Evolutionary conservation across 1,139 yeast species (phyloP), one percentile per base, ranked within the genome.

Genomic region (Diutina scorzettiae): DNA sequence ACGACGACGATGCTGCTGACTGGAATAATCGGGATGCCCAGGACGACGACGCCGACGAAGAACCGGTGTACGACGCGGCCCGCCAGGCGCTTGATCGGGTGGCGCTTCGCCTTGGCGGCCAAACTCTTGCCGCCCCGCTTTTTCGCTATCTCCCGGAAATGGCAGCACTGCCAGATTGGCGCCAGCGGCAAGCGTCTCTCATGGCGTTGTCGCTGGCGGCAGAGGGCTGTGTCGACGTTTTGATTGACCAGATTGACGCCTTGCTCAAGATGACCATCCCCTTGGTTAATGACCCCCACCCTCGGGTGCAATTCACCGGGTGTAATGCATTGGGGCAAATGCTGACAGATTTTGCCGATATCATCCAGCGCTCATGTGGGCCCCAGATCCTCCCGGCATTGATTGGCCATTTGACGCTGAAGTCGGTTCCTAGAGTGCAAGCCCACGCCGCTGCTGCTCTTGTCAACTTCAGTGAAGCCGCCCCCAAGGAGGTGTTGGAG

Each of bases 391-490:
- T 93, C 43, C 97, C 97, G 9, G 93, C 94, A 5, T 72, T 91
- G 49, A 84, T 89, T 45, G 80, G 94, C 3, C 86, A 76, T 68
- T 71, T 89, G 46, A 79, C 82, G 3, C 68, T 65, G 48, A 69
- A 70, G 45, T 76, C 84, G 19, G 87, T 82, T 27, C 94, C 93
- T 45, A 72, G 97, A 54, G 98, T 91, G 23, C 97, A 89, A 63
- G 87, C 96, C 0, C 98, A 91, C 57, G 98, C 96, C 14, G 97
- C 98, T 32, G 98, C 98, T 41, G 98, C 98, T 0, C 69, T 91
- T 54, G 97, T 91, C 37, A 91, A 91, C 58, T 91, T 91, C 58
- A 78, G 93, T 41, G 98, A 91, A 59, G 87, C 83, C 49, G 96
- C 98, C 3, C 66, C 87, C 5, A 84, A 85, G 56, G 94, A 83